Evolutionary conservation across 306 rosid genomes (phyloP).

Genomic region (Ochetophila trinervis): DNA sequence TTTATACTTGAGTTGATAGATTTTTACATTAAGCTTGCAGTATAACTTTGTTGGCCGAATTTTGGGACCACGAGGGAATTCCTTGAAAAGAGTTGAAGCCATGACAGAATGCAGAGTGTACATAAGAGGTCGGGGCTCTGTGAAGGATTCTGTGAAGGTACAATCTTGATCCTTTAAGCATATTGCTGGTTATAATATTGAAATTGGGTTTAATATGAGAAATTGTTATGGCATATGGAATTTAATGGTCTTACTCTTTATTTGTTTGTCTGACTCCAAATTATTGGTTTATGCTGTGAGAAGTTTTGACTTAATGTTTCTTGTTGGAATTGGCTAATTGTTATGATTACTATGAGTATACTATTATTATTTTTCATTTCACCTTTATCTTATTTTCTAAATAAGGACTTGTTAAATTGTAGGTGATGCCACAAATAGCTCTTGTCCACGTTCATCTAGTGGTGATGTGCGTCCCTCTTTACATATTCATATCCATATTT

Average conservation of each 20-base stretch:
- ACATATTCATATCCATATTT: not conserved
- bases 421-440: conserved; percentile 11
- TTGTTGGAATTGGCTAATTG: not conserved
- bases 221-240: too few relatives aligned
- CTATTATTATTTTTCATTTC: not conserved
- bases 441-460: conserved; percentile 12
- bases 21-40: conserved; percentile 49
- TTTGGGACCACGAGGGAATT: conserved; percentile 92
- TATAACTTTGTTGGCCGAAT: conserved; percentile 95
- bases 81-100: conserved; percentile 92
- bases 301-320: not conserved
- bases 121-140: conserved; percentile 89
- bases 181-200: not conserved
- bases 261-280: too few relatives aligned
- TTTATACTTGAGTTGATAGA: conserved; percentile 14
- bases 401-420: conserved; percentile 15
- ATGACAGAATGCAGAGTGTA: conserved; percentile 87
- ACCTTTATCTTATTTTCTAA: conserved; percentile 12
- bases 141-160: conserved; percentile 88
- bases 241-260: too few relatives aligned
- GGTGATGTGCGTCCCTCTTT: not conserved
- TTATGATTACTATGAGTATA: not conserved
- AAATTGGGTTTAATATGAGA: not conserved
- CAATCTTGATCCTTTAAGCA: not conserved
- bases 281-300: too few relatives aligned